phyloP scores from a whole-genome alignment of 352 stramenopile genomes.

The Pseudoperonospora humuli region DNA sequence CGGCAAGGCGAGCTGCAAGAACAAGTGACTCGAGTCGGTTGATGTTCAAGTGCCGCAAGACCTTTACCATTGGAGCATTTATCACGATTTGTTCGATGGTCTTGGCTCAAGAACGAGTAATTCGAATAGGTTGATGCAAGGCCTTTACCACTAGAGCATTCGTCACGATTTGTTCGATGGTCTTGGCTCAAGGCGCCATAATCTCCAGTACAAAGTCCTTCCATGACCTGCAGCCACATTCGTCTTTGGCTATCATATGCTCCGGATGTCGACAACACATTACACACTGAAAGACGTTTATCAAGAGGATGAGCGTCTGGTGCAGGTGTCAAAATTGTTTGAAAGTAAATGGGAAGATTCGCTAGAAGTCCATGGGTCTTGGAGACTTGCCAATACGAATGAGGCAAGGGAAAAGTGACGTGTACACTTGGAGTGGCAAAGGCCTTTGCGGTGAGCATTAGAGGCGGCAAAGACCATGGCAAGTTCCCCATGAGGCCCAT shows the following conservation, averaged over 20 bases:
- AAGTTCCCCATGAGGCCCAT: slow-evolving; percentile 2
- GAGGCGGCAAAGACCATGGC: no score
- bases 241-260: slow-evolving; percentile 49
- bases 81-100: slow-evolving; percentile 26
- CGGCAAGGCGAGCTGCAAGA: no score
- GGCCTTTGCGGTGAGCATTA: no score
- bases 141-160: slow-evolving; percentile 14
- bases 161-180: slow-evolving; percentile 23
- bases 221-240: slow-evolving; percentile 55
- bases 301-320: neutral
- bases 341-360: slow-evolving; percentile 22
- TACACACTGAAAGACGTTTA: slow-evolving; percentile 28
- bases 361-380: slow-evolving; percentile 11
- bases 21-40: no score
- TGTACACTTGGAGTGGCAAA: no score
- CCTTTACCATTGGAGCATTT: slow-evolving; percentile 12
- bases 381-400: no score
- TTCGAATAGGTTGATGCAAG: slow-evolving; percentile 25
- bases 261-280: slow-evolving; percentile 19
- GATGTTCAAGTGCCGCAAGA: slow-evolving; percentile 5
- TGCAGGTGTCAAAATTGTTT: slow-evolving; percentile 11
- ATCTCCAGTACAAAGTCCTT: slow-evolving; percentile 8
- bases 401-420: no score
- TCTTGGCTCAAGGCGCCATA: slow-evolving; percentile 14
- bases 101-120: slow-evolving; percentile 15